Evolutionary conservation across 179 eudicot species (phyloP).

Genomic region (Corrigiola litoralis): DNA sequence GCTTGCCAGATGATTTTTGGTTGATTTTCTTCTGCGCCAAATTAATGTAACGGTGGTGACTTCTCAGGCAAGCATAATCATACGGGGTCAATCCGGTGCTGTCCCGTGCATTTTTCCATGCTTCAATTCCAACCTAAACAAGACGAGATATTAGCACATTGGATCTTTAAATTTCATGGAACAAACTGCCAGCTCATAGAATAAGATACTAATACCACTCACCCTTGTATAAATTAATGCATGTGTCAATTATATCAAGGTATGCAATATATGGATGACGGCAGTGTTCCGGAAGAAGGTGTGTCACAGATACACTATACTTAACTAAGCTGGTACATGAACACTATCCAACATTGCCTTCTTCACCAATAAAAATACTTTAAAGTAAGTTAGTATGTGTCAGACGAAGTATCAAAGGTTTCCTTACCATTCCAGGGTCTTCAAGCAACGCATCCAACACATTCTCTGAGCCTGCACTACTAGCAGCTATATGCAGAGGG

Average conservation of each 20-base stretch:
- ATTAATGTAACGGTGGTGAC: slow-evolving; percentile 54
- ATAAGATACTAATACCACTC: too few species aligned
- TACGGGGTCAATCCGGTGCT: slow-evolving; percentile 69
- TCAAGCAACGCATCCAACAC: slow-evolving; percentile 77
- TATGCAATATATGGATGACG: too few species aligned
- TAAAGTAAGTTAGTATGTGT: neutral
- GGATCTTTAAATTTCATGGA: neutral
- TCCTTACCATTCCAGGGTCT: slow-evolving; percentile 77
- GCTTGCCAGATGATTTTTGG: slow-evolving; percentile 37
- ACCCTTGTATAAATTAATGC: neutral
- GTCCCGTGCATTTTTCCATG: slow-evolving; percentile 72
- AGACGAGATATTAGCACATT: slow-evolving; percentile 12
- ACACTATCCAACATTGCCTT: too few species aligned
- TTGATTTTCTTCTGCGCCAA: slow-evolving; percentile 49
- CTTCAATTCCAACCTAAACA: slow-evolving; percentile 74
- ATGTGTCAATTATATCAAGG: too few species aligned
- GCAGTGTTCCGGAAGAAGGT: too few species aligned
- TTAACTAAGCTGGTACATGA: too few species aligned
- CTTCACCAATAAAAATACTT: neutral
- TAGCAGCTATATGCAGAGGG: slow-evolving; percentile 85
- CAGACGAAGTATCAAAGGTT: slow-evolving; percentile 1
- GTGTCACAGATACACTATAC: too few species aligned
- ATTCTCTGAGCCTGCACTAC: slow-evolving; percentile 48
- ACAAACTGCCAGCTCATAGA: neutral
- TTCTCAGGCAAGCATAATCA: slow-evolving; percentile 72